Conservation (phyloP, 305 asterid species). For the Solanum chacoense region DNA sequence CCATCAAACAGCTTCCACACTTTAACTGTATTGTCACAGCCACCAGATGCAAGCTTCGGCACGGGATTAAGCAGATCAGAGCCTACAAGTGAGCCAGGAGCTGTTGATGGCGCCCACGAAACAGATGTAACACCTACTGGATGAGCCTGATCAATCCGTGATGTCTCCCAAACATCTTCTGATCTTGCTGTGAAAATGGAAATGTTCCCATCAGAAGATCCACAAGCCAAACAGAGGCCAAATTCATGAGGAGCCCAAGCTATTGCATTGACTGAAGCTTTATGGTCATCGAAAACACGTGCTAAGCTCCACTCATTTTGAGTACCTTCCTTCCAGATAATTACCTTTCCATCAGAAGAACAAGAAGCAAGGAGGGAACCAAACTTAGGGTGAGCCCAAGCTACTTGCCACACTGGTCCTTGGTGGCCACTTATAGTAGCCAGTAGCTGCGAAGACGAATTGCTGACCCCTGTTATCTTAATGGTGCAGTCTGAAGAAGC, state of each 20-base stretch:
- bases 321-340: constrained; percentile 62
- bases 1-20: constrained; percentile 64
- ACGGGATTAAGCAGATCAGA: constrained; percentile 32
- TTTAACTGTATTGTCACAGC: constrained; percentile 66
- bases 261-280: constrained; percentile 57
- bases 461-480: constrained; percentile 47
- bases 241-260: constrained; percentile 77
- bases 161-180: constrained; percentile 60
- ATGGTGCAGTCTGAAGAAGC: constrained; percentile 68
- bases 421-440: constrained; percentile 61
- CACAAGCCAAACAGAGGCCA: constrained; percentile 61
- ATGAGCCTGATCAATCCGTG: constrained; percentile 57
- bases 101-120: constrained; percentile 61
- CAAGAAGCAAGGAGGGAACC: constrained; percentile 75
- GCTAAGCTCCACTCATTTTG: constrained; percentile 57
- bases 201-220: constrained; percentile 66
- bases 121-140: constrained; percentile 71
- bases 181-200: constrained; percentile 43
- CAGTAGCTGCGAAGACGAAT: constrained; percentile 50
- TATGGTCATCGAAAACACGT: constrained; percentile 48
- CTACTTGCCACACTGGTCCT: constrained; percentile 79
- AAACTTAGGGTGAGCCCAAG: constrained; percentile 76
- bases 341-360: constrained; percentile 60
- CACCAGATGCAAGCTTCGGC: constrained; percentile 61
- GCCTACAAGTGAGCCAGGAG: constrained; percentile 51